A percentile compares a stretch with the other conserved stretches of the same genome.
phyloP scores from a whole-genome alignment of 2,329 filamentous ascomycete species.

The Colletotrichum sansevieriae region DNA sequence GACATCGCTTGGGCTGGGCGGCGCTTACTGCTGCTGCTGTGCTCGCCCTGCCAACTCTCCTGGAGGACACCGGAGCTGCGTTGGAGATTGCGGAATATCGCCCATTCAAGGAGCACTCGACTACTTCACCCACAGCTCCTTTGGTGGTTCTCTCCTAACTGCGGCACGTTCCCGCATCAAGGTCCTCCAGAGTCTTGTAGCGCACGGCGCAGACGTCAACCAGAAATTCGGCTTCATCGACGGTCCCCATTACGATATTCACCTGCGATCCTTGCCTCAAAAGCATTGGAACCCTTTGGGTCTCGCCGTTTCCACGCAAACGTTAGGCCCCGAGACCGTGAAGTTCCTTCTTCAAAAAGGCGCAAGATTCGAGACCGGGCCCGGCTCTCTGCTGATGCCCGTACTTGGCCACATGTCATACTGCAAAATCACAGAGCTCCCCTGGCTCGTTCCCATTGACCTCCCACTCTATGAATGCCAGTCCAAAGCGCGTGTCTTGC shows the following conservation, averaged over 20 bases:
- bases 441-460: not conserved
- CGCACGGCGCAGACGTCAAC: slow-evolving; percentile 5
- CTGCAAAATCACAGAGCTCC: not conserved
- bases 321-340: slow-evolving; percentile 2
- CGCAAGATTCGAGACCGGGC: not conserved
- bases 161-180: not conserved
- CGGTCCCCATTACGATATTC: not conserved
- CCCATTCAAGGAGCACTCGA: slow-evolving; percentile 14
- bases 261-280: not conserved
- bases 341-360: slow-evolving; percentile 14
- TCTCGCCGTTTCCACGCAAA: slow-evolving; percentile 11
- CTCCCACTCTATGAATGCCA: slow-evolving; percentile 1
- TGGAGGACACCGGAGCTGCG: not conserved
- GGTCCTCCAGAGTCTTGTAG: slow-evolving; percentile 4
- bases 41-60: not conserved
- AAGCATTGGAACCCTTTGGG: slow-evolving; percentile 12
- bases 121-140: slow-evolving; percentile 19
- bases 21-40: not conserved
- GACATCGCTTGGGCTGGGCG: not conserved
- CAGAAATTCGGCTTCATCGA: slow-evolving; percentile 2
- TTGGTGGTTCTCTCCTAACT: not conserved
- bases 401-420: slow-evolving; percentile 1
- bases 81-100: not conserved
- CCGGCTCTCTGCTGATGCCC: not conserved
- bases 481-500: not conserved